Percentiles rank a stretch among this genome's conserved stretches.
phyloP scores from a whole-genome alignment of 2,329 filamentous ascomycete species.

The Colletotrichum sp. region DNA sequence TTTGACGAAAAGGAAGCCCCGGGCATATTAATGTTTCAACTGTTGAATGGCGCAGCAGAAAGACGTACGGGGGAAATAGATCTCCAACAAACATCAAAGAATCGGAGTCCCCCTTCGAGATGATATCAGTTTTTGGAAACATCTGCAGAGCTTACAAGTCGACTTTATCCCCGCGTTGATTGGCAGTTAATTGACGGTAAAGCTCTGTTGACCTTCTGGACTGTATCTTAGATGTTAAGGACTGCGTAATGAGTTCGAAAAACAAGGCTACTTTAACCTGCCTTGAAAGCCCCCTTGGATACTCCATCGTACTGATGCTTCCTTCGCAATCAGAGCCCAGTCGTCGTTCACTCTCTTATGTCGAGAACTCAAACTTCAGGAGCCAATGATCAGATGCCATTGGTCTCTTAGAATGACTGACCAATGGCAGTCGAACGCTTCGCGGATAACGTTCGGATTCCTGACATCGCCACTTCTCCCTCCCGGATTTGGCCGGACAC shows the following conservation, averaged over 20 bases:
- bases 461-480: neutral
- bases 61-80: neutral
- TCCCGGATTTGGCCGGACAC: neutral
- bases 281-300: fast-evolving
- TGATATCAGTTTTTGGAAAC: neutral
- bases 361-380: neutral
- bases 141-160: neutral
- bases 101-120: neutral
- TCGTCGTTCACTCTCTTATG: neutral
- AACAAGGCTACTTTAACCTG: neutral
- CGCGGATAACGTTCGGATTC: neutral
- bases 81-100: neutral
- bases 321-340: neutral
- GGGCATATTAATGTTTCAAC: neutral
- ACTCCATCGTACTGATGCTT: fast-evolving
- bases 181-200: neutral
- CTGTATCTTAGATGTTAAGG: neutral
- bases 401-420: fast-evolving
- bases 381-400: neutral
- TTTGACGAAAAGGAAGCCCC: neutral
- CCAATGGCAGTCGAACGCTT: neutral
- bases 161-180: fast-evolving
- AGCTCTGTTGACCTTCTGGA: neutral
- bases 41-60: neutral
- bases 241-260: neutral